A percentile compares a stretch with the other conserved stretches of the same genome.
Evolutionary conservation across 2,329 filamentous ascomycete genomes (phyloP).

Genomic region (Diaporthe amygdali): DNA sequence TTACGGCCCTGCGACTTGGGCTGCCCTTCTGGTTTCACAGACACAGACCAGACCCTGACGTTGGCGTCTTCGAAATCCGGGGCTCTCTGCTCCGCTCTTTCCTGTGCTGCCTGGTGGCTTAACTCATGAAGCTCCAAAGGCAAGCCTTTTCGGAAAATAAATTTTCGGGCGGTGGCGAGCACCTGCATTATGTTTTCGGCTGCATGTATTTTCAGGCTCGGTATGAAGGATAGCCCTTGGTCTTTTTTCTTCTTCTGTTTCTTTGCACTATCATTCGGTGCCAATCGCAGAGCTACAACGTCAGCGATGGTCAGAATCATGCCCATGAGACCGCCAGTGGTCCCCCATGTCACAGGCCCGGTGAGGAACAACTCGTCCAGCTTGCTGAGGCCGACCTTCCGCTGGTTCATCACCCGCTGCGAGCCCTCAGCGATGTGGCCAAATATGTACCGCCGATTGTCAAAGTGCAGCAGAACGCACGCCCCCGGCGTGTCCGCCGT

Average conservation of each 20-base stretch:
- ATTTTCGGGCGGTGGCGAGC: slow-evolving; percentile 81
- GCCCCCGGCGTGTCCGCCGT: slow-evolving; percentile 89
- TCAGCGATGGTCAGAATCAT: slow-evolving; percentile 86
- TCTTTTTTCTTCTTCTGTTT: slow-evolving; percentile 47
- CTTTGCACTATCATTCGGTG: slow-evolving; percentile 39
- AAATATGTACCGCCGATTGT: slow-evolving; percentile 83
- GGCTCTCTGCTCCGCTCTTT: slow-evolving; percentile 54
- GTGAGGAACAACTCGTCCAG: slow-evolving; percentile 83
- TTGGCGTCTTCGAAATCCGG: slow-evolving; percentile 79
- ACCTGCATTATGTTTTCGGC: slow-evolving; percentile 80
- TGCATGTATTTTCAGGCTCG: slow-evolving; percentile 72
- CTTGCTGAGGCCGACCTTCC: slow-evolving; percentile 67
- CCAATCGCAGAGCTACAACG: slow-evolving; percentile 50
- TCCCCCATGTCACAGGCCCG: slow-evolving; percentile 76
- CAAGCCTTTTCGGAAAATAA: slow-evolving; percentile 85
- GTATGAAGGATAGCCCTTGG: slow-evolving; percentile 40
- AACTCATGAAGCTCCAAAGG: slow-evolving; percentile 76
- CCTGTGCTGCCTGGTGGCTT: slow-evolving; percentile 45
- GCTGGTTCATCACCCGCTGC: slow-evolving; percentile 76
- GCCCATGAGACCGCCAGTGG: slow-evolving; percentile 82
- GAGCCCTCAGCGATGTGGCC: slow-evolving; percentile 84
- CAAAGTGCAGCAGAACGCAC: slow-evolving; percentile 77
- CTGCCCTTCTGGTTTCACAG: slow-evolving; percentile 42
- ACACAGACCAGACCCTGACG: slow-evolving; percentile 85
- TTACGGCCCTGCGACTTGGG: slow-evolving; percentile 37